phyloP scores from a whole-genome alignment of 139 green algal species.

The Tetraselmis striata region DNA sequence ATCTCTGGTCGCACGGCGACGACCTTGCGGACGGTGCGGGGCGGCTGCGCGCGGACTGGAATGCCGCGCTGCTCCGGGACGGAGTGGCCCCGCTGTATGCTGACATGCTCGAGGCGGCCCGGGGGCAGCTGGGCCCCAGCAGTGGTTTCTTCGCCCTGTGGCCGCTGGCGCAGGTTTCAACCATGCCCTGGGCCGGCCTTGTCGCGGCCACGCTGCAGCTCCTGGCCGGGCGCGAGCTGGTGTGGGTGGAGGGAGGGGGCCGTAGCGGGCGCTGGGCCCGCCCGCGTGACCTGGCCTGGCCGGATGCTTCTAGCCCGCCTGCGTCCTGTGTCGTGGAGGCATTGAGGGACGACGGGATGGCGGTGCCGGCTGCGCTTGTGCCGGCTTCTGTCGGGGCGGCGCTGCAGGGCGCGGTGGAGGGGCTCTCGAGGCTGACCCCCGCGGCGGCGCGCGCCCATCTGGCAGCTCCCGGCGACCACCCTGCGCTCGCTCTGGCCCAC shows the following conservation, averaged over 20 bases:
- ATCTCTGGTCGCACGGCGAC: conserved; percentile 54
- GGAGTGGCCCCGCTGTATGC: not conserved
- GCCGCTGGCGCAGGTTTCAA: conserved; percentile 4
- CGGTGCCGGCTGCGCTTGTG: not conserved
- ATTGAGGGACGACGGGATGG: not conserved
- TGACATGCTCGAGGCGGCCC: conserved; percentile 32
- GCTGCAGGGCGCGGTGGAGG: not conserved
- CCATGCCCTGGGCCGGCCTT: conserved; percentile 30
- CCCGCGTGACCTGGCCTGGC: not conserved
- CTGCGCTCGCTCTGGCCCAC: conserved; percentile 15
- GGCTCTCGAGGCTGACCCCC: conserved; percentile 11
- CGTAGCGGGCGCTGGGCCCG: not conserved
- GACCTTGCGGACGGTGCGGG: conserved; percentile 51
- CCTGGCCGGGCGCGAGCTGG: not conserved
- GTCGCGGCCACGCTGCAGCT: not conserved
- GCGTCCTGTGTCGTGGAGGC: not conserved
- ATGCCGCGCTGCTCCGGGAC: conserved; percentile 34
- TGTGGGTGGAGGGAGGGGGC: not conserved
- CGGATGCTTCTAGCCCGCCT: not conserved
- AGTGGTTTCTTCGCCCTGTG: conserved; percentile 30
- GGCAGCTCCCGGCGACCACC: not conserved
- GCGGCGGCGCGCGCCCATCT: not conserved
- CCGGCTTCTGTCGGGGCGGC: conserved; percentile 1
- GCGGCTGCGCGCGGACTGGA: conserved; percentile 45
- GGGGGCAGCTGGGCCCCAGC: conserved; percentile 35